A percentile compares a stretch with the other conserved stretches of the same genome.
Conservation (phyloP, 352 stramenopile species). For the Globisporangium canariense region DNA sequence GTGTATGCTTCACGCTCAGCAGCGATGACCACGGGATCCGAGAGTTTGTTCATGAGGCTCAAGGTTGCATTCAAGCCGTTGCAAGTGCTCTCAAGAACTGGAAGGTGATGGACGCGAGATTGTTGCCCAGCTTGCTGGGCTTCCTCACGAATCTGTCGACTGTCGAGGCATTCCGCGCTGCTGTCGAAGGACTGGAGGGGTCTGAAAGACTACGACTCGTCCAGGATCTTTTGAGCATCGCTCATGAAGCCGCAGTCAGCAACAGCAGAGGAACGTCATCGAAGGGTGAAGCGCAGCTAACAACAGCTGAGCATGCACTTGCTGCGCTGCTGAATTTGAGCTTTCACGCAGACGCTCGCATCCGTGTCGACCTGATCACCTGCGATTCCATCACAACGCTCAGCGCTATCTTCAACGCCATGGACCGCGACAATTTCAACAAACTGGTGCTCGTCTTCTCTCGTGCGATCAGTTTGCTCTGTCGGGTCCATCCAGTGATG, state of each 20-base stretch:
- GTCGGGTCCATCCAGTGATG: constrained; percentile 42
- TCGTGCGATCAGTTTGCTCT: constrained; percentile 50
- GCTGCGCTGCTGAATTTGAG: constrained; percentile 68
- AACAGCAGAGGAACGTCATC: not conserved
- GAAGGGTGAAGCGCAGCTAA: not conserved
- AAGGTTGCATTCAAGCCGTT: constrained; percentile 17
- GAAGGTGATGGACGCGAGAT: not conserved
- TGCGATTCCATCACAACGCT: constrained; percentile 19
- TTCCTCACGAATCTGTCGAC: constrained; percentile 65
- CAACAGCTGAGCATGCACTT: constrained; percentile 36
- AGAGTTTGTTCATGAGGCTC: constrained; percentile 13
- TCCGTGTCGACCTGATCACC: constrained; percentile 34
- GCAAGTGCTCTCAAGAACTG: not conserved
- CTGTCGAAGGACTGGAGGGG: constrained; percentile 19
- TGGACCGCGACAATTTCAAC: constrained; percentile 7
- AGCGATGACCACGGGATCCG: constrained; percentile 32
- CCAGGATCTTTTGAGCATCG: constrained; percentile 12
- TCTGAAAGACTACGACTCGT: not conserved
- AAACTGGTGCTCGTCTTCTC: constrained; percentile 35
- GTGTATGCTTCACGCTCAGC: constrained; percentile 55
- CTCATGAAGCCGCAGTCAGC: not conserved
- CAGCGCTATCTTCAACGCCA: constrained; percentile 24
- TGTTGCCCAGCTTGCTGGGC: constrained; percentile 41
- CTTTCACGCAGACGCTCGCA: constrained; percentile 28
- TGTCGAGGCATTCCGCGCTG: constrained; percentile 19